phyloP scores from a whole-genome alignment of 768 basidiomycete species.

The Pleurotus giganteus region DNA sequence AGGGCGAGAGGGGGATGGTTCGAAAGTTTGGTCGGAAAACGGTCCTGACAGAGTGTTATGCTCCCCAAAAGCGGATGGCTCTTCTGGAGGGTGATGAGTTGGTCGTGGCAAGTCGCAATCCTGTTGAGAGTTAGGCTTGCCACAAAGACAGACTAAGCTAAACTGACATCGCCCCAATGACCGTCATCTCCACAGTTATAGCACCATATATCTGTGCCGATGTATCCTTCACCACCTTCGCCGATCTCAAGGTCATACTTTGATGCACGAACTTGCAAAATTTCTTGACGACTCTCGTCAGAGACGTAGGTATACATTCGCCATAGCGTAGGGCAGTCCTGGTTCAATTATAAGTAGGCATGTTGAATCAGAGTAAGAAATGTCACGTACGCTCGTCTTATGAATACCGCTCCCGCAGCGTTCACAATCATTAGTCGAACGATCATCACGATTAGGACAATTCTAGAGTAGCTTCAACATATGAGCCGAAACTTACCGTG shows the following conservation, averaged over 20 bases:
- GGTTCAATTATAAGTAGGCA: background rate
- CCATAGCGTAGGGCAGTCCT: slow-evolving; percentile 88
- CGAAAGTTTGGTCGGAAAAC: slow-evolving; percentile 51
- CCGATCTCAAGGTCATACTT: slow-evolving; percentile 54
- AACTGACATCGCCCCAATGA: slow-evolving; percentile 77
- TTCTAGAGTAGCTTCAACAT: slow-evolving; percentile 35
- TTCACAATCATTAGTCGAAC: slow-evolving; percentile 48
- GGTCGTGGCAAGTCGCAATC: slow-evolving; percentile 51
- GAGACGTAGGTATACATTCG: slow-evolving; percentile 72
- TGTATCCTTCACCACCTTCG: slow-evolving; percentile 76
- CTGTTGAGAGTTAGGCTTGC: slow-evolving; percentile 29
- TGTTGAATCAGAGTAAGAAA: background rate
- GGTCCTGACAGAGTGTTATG: slow-evolving; percentile 64
- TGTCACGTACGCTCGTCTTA: slow-evolving; percentile 53
- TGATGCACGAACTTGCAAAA: slow-evolving; percentile 43
- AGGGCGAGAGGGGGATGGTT: slow-evolving; percentile 23
- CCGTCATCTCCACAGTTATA: slow-evolving; percentile 75
- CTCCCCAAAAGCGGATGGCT: slow-evolving; percentile 66
- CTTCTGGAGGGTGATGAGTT: slow-evolving; percentile 37
- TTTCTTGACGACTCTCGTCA: slow-evolving; percentile 45
- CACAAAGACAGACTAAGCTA: background rate
- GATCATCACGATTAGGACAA: slow-evolving; percentile 63
- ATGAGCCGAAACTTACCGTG: background rate
- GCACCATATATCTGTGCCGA: slow-evolving; percentile 74
- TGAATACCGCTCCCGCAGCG: slow-evolving; percentile 69